Evolutionary conservation across 2,329 filamentous ascomycete genomes (phyloP).

Genomic region (Chalaropsis ovoidea): DNA sequence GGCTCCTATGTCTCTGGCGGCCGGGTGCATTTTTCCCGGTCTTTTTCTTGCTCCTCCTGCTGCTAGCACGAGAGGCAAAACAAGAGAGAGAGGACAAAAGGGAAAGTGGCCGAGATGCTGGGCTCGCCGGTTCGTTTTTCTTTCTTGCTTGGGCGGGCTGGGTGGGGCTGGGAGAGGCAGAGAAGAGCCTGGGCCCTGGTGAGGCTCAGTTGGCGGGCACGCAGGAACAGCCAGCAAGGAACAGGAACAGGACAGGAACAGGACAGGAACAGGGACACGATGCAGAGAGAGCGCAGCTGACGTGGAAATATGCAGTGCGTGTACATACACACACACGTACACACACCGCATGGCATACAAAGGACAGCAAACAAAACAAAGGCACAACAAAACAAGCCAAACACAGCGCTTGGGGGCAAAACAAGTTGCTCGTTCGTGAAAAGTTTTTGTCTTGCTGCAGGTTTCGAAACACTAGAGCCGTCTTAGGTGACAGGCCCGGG

Average conservation of each 20-base stretch:
- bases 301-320: too few relatives aligned
- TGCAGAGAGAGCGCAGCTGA: background rate
- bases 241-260: background rate
- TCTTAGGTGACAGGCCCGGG: background rate
- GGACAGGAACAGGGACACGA: background rate
- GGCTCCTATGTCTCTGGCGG: background rate
- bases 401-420: too few relatives aligned
- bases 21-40: background rate
- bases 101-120: background rate
- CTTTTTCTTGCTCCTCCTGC: background rate
- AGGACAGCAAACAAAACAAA: too few relatives aligned
- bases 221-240: background rate
- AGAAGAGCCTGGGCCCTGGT: background rate
- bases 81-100: background rate
- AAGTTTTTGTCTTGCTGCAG: background rate
- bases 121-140: too few relatives aligned
- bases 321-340: too few relatives aligned
- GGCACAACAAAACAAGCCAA: background rate
- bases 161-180: background rate
- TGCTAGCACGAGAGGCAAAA: background rate
- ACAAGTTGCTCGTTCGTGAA: background rate
- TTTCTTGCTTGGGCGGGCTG: background rate
- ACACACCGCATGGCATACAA: too few relatives aligned
- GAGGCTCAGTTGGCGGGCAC: background rate
- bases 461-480: conserved; percentile 14